Percentiles rank a stretch among this genome's conserved stretches.
Conservation (phyloP, 371 early-diverging fungal genomes). For the Circinella minor region DNA sequence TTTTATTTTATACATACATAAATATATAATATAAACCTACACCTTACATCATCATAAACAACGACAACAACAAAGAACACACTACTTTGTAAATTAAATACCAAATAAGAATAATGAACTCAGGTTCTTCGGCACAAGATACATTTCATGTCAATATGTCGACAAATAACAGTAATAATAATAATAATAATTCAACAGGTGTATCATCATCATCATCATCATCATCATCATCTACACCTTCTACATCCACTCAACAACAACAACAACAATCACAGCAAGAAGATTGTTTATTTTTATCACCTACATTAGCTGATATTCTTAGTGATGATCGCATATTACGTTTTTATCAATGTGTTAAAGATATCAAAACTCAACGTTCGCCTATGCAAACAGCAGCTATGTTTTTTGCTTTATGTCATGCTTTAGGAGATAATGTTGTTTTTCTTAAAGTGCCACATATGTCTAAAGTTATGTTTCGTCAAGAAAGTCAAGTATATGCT, state of each 20-base stretch:
- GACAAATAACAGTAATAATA: neutral
- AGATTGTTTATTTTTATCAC: constrained; percentile 47
- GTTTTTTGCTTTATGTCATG: constrained; percentile 58
- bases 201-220: neutral
- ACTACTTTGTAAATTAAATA: too few relatives aligned
- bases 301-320: constrained; percentile 50
- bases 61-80: too few relatives aligned
- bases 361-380: constrained; percentile 49
- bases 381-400: constrained; percentile 51
- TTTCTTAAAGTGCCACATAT: constrained; percentile 54
- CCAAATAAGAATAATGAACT: constrained; percentile 6
- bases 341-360: constrained; percentile 57
- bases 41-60: too few relatives aligned
- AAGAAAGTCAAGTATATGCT: constrained; percentile 51
- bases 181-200: neutral
- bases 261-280: constrained; percentile 17
- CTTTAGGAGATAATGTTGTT: constrained; percentile 44
- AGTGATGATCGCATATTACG: constrained; percentile 50
- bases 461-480: constrained; percentile 54
- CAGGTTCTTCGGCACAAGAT: constrained; percentile 19
- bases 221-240: constrained; percentile 1
- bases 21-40: too few relatives aligned
- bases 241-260: neutral
- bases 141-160: constrained; percentile 16
- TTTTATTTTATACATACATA: too few relatives aligned